A percentile compares a stretch with the other conserved stretches of the same genome.
Conservation (phyloP, 108 stramenopile genomes). For the Nitzschia sp. region DNA sequence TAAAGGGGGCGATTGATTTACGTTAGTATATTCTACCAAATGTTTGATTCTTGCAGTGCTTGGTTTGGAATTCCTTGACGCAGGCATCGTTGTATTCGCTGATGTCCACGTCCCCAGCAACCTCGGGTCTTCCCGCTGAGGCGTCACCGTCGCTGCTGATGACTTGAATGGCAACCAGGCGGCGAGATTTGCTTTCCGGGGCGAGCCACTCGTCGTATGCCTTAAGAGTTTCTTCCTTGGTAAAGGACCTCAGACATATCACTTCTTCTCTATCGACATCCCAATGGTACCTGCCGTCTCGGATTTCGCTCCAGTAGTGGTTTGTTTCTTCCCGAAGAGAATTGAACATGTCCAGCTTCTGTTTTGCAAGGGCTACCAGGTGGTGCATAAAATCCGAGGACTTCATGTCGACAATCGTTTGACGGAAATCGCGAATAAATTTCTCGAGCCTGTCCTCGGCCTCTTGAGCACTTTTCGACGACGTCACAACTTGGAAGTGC, state of each 20-base stretch:
- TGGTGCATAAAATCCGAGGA: constrained; percentile 62
- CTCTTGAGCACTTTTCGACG: constrained; percentile 64
- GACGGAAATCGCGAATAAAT: constrained; percentile 67
- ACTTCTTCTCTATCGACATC: constrained; percentile 70
- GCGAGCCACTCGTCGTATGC: constrained; percentile 79
- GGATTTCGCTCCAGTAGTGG: constrained; percentile 67
- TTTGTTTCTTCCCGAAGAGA: constrained; percentile 71
- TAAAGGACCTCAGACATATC: constrained; percentile 51
- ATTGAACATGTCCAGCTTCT: constrained; percentile 79
- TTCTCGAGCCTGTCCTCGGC: constrained; percentile 54
- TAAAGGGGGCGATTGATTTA: background rate
- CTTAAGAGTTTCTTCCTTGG: constrained; percentile 53
- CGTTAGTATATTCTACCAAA: constrained; percentile 43
- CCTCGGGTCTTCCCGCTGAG: constrained; percentile 50
- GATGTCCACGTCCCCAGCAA: constrained; percentile 25
- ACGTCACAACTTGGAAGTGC: constrained; percentile 66
- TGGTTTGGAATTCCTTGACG: constrained; percentile 49
- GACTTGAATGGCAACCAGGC: constrained; percentile 65
- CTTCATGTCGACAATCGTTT: constrained; percentile 55
- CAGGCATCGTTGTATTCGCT: constrained; percentile 49
- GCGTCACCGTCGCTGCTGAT: constrained; percentile 64
- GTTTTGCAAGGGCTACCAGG: constrained; percentile 68
- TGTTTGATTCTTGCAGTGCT: constrained; percentile 47
- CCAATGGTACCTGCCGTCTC: constrained; percentile 68
- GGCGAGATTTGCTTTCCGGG: constrained; percentile 47